A percentile compares a stretch with the other conserved stretches of the same genome.
These are phyloP conservation scores for Sanghuangporus baumii DNA, from an alignment of 1,284 basidiomycete species.

Conservation along the genomic window DNA sequence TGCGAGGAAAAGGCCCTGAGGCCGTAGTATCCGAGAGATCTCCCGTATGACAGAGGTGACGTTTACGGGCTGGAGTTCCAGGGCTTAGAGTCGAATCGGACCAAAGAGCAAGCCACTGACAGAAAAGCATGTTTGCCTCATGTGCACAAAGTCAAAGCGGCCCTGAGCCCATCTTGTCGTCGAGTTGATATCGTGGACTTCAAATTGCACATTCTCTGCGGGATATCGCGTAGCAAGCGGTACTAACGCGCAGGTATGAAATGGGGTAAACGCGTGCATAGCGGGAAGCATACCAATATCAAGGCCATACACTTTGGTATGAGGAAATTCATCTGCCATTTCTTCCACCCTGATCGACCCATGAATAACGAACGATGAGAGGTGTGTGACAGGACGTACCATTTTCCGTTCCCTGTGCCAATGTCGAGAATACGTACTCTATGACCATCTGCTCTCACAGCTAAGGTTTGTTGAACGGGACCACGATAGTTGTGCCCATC, in stretches of 20 bases:
- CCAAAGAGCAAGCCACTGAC: constrained; percentile 35
- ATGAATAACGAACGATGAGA: constrained; percentile 1
- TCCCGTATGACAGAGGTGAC: constrained; percentile 49
- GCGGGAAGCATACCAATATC: constrained; percentile 54
- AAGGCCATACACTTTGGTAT: constrained; percentile 57
- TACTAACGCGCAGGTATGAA: constrained; percentile 34
- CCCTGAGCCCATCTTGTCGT: constrained; percentile 41
- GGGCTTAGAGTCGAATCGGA: constrained; percentile 11
- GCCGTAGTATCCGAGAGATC: constrained; percentile 52
- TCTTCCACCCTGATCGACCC: constrained; percentile 52
- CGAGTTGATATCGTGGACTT: constrained; percentile 54
- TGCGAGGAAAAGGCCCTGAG: constrained; percentile 59
- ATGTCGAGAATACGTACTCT: constrained; percentile 56
- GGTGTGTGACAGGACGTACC: constrained; percentile 35
- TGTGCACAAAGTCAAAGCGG: constrained; percentile 59
- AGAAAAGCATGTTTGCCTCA: constrained; percentile 49
- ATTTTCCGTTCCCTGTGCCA: constrained; percentile 64
- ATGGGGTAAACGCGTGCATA: constrained; percentile 15
- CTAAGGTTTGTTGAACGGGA: constrained; percentile 48
- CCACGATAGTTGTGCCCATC: constrained; percentile 50
- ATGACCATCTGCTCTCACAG: constrained; percentile 26
- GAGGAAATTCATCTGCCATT: constrained; percentile 59
- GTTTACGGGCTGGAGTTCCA: constrained; percentile 38
- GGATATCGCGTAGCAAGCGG: constrained; percentile 63
- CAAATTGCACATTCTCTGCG: constrained; percentile 52